Evolutionary conservation across 2,329 filamentous ascomycete species (phyloP).

Genomic region (Fusarium palustre): DNA sequence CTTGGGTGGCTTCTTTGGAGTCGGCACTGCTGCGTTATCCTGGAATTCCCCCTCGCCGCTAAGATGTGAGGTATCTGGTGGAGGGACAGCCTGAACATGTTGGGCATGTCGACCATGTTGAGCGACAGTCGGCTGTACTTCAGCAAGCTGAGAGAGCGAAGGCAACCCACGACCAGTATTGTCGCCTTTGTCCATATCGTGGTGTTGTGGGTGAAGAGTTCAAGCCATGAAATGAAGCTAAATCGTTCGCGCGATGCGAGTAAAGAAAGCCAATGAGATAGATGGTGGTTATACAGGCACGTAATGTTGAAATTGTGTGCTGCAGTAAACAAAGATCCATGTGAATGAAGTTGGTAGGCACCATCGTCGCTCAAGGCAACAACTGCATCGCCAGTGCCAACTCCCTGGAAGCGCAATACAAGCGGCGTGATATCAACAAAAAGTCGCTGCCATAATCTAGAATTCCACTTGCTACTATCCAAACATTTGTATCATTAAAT

Average conservation of each 20-base stretch:
- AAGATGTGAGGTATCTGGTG: background rate
- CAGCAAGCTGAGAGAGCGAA: background rate
- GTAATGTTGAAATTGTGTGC: background rate
- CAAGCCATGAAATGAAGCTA: background rate
- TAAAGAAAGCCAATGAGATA: background rate
- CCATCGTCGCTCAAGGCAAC: conserved; percentile 5
- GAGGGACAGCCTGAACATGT: background rate
- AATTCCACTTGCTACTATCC: conserved; percentile 18
- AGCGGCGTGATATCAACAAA: background rate
- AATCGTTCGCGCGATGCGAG: background rate
- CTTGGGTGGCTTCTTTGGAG: conserved; percentile 2
- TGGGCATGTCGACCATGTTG: background rate
- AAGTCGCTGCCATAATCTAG: background rate
- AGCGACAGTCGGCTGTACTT: background rate
- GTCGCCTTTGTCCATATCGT: conserved; percentile 15
- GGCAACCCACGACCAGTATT: background rate
- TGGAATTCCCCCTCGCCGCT: background rate
- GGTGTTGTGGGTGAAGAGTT: background rate
- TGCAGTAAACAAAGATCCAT: conserved; percentile 4
- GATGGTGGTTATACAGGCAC: background rate
- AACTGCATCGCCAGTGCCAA: conserved; percentile 17
- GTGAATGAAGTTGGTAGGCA: conserved; percentile 4
- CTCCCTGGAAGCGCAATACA: background rate
- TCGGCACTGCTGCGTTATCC: background rate
- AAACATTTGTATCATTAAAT: conserved; percentile 47